phyloP scores from a whole-genome alignment of 1,284 basidiomycete genomes.

The Tilletia setariae region DNA sequence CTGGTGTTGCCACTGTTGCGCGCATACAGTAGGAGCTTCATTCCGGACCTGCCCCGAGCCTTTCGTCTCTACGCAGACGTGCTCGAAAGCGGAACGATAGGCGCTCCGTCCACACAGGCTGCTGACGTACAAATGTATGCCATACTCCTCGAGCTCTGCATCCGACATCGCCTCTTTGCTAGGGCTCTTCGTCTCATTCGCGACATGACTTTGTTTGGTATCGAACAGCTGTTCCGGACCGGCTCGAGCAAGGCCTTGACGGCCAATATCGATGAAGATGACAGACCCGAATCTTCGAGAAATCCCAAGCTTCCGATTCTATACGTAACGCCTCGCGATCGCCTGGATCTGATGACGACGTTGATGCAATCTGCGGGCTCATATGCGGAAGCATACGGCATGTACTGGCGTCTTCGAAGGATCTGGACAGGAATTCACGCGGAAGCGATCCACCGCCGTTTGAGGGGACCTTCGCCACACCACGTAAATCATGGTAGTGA shows the following conservation, averaged over 20 bases:
- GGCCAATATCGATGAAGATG: not conserved
- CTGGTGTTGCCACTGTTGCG: not conserved
- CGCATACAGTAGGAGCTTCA: not conserved
- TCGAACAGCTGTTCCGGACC: not conserved
- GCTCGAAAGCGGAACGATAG: not conserved
- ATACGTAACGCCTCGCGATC: not conserved
- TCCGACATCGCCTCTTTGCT: not conserved
- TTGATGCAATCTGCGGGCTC: slow-evolving; percentile 5
- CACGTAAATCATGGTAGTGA: not conserved
- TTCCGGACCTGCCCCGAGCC: not conserved
- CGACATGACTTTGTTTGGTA: slow-evolving; percentile 10
- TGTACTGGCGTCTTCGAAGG: slow-evolving; percentile 5
- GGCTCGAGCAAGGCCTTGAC: not conserved
- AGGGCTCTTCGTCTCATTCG: not conserved
- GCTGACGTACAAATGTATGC: not conserved
- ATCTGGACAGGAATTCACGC: slow-evolving; percentile 1
- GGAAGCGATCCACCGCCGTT: not conserved
- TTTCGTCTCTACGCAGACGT: not conserved
- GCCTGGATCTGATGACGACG: not conserved
- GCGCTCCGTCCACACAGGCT: not conserved
- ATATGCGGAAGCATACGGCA: not conserved
- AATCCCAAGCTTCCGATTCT: not conserved
- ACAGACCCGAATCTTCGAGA: not conserved
- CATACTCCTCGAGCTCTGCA: slow-evolving; percentile 2
- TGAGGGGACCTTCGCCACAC: not conserved